A percentile compares a stretch with the other conserved stretches of the same genome.
Evolutionary conservation across 1,284 basidiomycete species (phyloP).

Genomic region (Vanrija sp.): DNA sequence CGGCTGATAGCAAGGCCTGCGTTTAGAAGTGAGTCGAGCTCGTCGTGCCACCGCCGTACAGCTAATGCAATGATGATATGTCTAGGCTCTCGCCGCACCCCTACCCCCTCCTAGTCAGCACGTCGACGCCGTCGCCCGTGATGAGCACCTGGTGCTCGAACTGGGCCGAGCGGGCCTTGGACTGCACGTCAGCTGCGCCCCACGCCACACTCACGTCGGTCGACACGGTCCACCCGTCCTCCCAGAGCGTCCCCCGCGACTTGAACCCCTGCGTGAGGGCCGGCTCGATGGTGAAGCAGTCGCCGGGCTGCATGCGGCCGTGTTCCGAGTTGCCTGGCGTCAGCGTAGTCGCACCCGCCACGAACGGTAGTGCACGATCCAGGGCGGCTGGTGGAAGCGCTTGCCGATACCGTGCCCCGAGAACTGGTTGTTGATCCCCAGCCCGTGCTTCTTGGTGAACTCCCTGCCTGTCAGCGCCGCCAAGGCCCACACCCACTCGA

Average conservation of each 20-base stretch:
- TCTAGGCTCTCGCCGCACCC: no score
- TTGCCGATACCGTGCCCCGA: conserved; percentile 74
- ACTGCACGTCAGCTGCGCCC: conserved; percentile 35
- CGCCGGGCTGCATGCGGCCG: conserved; percentile 70
- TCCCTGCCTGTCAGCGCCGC: conserved; percentile 31
- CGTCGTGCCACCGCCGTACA: no score
- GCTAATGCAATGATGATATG: no score
- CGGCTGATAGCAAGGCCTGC: no score
- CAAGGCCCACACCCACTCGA: conserved; percentile 54
- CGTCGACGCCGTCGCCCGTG: conserved; percentile 65
- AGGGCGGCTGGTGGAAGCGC: conserved; percentile 76
- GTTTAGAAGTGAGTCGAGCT: no score
- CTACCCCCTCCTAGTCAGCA: conserved; percentile 54
- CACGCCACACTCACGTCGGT: conserved; percentile 59
- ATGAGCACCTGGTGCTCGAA: conserved; percentile 83
- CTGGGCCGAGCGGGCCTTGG: conserved; percentile 71
- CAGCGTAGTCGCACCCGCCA: conserved; percentile 2
- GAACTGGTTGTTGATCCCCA: conserved; percentile 66
- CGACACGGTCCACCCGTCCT: conserved; percentile 82
- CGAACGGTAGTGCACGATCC: conserved; percentile 70
- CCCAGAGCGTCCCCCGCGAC: conserved; percentile 67
- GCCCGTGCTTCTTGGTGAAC: conserved; percentile 49
- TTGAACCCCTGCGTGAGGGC: conserved; percentile 68
- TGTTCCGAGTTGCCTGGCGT: conserved; percentile 68
- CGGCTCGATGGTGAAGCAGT: conserved; percentile 89